Evolutionary conservation across 1,284 basidiomycete species (phyloP).

Genomic region (Fomitopsis betulina): DNA sequence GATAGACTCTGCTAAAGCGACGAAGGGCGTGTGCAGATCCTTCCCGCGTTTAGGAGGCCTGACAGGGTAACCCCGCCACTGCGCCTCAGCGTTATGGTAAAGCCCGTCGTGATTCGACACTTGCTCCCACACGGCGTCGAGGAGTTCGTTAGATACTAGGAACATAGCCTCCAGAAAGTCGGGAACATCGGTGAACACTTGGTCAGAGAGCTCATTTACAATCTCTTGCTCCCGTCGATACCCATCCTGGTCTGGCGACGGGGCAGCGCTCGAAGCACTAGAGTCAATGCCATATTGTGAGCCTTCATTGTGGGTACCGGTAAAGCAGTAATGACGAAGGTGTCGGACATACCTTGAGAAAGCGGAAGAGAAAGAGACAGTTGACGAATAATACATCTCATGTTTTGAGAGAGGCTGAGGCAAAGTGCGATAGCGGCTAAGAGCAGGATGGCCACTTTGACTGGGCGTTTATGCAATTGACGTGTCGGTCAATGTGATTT

Average conservation of each 20-base stretch:
- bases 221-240: not conserved
- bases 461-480: too few species aligned
- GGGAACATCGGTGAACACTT: not conserved
- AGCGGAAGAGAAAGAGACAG: too few species aligned
- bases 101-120: not conserved
- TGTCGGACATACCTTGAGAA: not conserved
- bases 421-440: too few species aligned
- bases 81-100: not conserved
- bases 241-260: not conserved
- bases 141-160: not conserved
- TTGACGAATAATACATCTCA: too few species aligned
- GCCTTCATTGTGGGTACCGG: not conserved
- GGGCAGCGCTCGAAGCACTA: not conserved
- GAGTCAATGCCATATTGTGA: not conserved
- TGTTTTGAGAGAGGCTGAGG: too few species aligned
- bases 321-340: too few species aligned
- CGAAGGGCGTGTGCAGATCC: not conserved
- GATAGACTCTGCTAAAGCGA: not conserved
- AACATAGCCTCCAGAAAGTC: not conserved
- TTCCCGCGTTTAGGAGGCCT: slow-evolving; percentile 17
- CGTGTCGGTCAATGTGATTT: too few species aligned
- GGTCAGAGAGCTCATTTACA: not conserved
- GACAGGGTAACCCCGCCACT: slow-evolving; percentile 19
- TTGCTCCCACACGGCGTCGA: not conserved
- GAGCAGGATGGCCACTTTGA: too few species aligned